Percentiles rank a stretch among this genome's conserved stretches.
Evolutionary conservation across 805 yeast species (phyloP).

Genomic region (Spathaspora passalidarum): DNA sequence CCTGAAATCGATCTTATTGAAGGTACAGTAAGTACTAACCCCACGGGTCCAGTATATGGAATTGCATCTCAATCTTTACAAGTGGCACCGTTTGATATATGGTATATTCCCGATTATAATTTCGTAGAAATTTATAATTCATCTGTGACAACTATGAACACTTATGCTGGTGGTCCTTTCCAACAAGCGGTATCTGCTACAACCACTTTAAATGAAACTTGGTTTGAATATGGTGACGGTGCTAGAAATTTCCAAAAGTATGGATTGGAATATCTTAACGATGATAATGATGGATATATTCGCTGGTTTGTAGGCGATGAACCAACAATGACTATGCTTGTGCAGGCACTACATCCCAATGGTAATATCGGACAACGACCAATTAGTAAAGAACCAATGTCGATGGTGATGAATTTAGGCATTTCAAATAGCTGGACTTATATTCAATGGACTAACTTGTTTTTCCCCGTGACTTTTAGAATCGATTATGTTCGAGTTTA

Average conservation of each 20-base stretch:
- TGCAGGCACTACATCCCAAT: slow-evolving; percentile 78
- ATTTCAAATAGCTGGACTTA: slow-evolving; percentile 92
- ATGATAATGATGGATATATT: slow-evolving; percentile 60
- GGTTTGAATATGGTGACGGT: slow-evolving; percentile 72
- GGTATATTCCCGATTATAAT: slow-evolving; percentile 90
- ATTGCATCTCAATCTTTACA: slow-evolving; percentile 90
- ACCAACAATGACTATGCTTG: slow-evolving; percentile 71
- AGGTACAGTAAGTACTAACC: slow-evolving; percentile 64
- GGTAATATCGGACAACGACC: slow-evolving; percentile 86
- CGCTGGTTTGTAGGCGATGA: slow-evolving; percentile 82
- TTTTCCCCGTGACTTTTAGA: slow-evolving; percentile 73
- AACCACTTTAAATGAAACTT: slow-evolving; percentile 70
- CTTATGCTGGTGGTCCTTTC: slow-evolving; percentile 87
- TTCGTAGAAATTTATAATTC: slow-evolving; percentile 69
- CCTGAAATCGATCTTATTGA: slow-evolving; percentile 86
- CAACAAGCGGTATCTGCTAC: slow-evolving; percentile 92
- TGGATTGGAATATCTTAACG: slow-evolving; percentile 76
- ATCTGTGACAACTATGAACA: slow-evolving; percentile 73
- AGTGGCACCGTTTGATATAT: slow-evolving; percentile 89
- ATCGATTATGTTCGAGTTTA: slow-evolving; percentile 89
- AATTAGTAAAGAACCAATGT: slow-evolving; percentile 89
- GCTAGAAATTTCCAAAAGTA: slow-evolving; percentile 61
- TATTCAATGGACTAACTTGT: slow-evolving; percentile 80
- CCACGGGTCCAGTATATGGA: slow-evolving; percentile 40
- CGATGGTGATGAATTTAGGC: slow-evolving; percentile 83